phyloP scores from a whole-genome alignment of 2,329 filamentous ascomycete genomes.

The Alternaria atra region DNA sequence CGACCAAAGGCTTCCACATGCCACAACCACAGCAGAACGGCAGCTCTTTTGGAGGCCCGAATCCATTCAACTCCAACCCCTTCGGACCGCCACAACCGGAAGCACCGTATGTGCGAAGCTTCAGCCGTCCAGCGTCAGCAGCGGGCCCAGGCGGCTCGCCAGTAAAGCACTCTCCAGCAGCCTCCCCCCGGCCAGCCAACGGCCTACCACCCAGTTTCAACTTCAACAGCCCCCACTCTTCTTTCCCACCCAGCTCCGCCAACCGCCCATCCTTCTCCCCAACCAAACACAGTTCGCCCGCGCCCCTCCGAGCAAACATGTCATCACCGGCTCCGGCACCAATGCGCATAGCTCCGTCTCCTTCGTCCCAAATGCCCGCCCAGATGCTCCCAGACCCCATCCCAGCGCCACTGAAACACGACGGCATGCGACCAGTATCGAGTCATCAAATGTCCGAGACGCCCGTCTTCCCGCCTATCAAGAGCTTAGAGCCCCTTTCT shows the following conservation, averaged over 20 bases:
- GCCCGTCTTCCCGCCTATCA: constrained; percentile 66
- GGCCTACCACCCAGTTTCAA: constrained; percentile 43
- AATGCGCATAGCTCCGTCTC: constrained; percentile 40
- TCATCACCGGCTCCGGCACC: constrained; percentile 43
- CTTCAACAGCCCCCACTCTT: constrained; percentile 58
- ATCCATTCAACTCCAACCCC: constrained; percentile 26
- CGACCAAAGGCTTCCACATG: constrained; percentile 37
- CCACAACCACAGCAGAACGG: constrained; percentile 40
- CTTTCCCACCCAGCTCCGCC: constrained; percentile 51
- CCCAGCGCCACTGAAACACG: constrained; percentile 59
- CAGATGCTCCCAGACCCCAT: constrained; percentile 48
- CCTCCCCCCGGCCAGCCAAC: constrained; percentile 47
- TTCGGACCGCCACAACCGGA: constrained; percentile 30
- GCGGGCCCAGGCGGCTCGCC: constrained; percentile 42
- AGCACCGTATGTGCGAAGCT: constrained; percentile 36
- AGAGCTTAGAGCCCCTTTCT: constrained; percentile 66
- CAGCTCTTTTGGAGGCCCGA: constrained; percentile 34
- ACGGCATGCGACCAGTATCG: constrained; percentile 44
- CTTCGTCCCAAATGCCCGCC: constrained; percentile 40
- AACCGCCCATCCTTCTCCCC: constrained; percentile 50
- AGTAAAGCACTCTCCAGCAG: constrained; percentile 47
- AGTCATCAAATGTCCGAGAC: constrained; percentile 47
- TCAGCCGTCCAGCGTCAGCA: constrained; percentile 44
- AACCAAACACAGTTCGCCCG: constrained; percentile 51
- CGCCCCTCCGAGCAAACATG: constrained; percentile 45